phyloP scores from a whole-genome alignment of 768 basidiomycete genomes.

The Termitomyces titanicus region DNA sequence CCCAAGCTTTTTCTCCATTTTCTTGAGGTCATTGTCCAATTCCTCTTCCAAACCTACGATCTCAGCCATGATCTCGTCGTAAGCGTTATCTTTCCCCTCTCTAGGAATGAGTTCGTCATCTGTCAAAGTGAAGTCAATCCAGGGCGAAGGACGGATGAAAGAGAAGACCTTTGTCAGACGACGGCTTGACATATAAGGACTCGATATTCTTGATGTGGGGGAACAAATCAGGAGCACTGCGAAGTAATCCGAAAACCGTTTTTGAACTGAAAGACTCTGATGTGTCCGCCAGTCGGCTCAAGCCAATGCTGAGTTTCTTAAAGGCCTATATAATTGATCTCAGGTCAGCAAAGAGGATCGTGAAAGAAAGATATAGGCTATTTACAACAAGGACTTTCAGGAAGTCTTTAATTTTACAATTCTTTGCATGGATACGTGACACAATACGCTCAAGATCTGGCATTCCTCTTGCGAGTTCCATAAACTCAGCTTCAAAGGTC shows the following conservation, averaged over 20 bases:
- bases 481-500: slow-evolving; percentile 74
- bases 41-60: slow-evolving; percentile 68
- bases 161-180: slow-evolving; percentile 53
- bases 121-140: slow-evolving; percentile 21
- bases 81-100: slow-evolving; percentile 82
- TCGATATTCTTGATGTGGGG: slow-evolving; percentile 71
- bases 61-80: slow-evolving; percentile 72
- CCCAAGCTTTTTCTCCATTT: slow-evolving; percentile 67
- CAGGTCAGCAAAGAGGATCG: not conserved
- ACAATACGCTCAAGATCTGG: slow-evolving; percentile 94
- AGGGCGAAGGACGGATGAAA: not conserved
- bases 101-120: slow-evolving; percentile 76
- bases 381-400: slow-evolving; percentile 72
- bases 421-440: slow-evolving; percentile 92
- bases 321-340: slow-evolving; percentile 52
- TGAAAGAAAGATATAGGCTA: not conserved
- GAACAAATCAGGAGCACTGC: slow-evolving; percentile 76
- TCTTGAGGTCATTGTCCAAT: slow-evolving; percentile 64
- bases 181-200: slow-evolving; percentile 57
- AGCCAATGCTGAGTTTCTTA: slow-evolving; percentile 63
- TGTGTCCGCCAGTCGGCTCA: slow-evolving; percentile 57
- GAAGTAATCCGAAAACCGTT: slow-evolving; percentile 70
- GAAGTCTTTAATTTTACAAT: slow-evolving; percentile 85
- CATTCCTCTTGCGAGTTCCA: slow-evolving; percentile 69
- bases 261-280: slow-evolving; percentile 75